Base-by-base conservation (phyloP, 441 rosid species). In the Isatis lusitanica region DNA sequence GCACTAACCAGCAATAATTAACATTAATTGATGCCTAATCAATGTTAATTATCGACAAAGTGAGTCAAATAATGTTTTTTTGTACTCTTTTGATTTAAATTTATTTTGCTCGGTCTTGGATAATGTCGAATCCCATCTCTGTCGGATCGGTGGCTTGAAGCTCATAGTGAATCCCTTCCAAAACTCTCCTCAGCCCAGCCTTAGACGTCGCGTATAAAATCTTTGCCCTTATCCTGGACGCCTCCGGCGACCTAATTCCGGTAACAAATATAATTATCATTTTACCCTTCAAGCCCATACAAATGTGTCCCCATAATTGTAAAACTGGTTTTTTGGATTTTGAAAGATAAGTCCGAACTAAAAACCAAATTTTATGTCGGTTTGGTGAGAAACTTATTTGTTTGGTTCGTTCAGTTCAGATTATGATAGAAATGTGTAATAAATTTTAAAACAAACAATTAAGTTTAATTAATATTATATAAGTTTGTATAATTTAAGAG, bases 121-220 rank as follows among this genome's bases (percentile, higher is more conserved):
- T 90, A 66, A 92, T 78, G 80, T 92, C 96, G 58, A 92, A 86
- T 7, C 93, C 97, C 97, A 92, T 92, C 90, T 90, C 97, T 0
- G 94, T 81, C 3, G 90, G 88, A 78, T 92, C 97, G 3, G 97
- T 92, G 46, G 97, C 97, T 78, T 92, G 97, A 33, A 92, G 81
- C 73, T 92, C 96, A 69, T 92, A 92, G 69, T 86, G 92, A 79
- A 92, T 83, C 18, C 97, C 97, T 39, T 92, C 97, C 18, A 92
- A 84, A 30, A 80, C 93, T 74, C 94, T 87, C 68, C 95, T 88
- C 66, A 93, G 69, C n/a, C 95, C 95, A 56, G 63, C 89, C 50
- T 93, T 93, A 1, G 98, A 93, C 53, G 98, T 93, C 21, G 97
- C 97, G 36, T 93, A 93, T 55, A 93, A 58, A 43, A 93, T 91